A percentile compares a stretch with the other conserved stretches of the same genome.
Conservation (phyloP, 805 yeast species). For the Teunomyces funiuensis region DNA sequence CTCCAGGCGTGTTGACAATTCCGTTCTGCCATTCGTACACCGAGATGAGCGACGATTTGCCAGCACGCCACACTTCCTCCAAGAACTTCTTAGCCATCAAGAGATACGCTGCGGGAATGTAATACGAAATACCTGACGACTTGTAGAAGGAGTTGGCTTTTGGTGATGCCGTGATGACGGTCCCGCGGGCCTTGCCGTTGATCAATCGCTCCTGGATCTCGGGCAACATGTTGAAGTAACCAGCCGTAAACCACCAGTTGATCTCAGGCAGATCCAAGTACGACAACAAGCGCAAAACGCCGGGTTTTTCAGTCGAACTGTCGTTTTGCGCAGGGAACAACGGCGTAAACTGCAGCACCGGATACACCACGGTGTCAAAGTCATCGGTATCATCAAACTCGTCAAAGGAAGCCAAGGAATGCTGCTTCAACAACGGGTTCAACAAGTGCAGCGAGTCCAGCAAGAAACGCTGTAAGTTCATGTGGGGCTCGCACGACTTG, state of each 20-base stretch:
- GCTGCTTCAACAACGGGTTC: constrained; percentile 57
- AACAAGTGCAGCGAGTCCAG: constrained; percentile 56
- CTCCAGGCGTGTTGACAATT: constrained; percentile 71
- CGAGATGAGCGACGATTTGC: constrained; percentile 46
- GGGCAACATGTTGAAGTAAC: constrained; percentile 90
- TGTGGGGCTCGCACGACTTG: constrained; percentile 64
- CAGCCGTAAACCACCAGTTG: constrained; percentile 90
- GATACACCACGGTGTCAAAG: constrained; percentile 71
- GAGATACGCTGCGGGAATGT: constrained; percentile 84
- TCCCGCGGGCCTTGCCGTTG: constrained; percentile 57
- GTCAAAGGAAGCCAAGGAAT: constrained; percentile 29
- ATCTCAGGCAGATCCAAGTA: constrained; percentile 53
- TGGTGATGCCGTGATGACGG: constrained; percentile 88
- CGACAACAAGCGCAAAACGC: constrained; percentile 61
- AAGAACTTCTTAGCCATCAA: constrained; percentile 71
- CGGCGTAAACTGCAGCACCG: constrained; percentile 90
- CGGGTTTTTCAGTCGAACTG: constrained; percentile 77
- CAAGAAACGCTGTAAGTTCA: constrained; percentile 51
- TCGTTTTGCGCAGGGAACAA: constrained; percentile 57
- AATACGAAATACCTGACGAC: constrained; percentile 77
- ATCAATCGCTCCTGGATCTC: constrained; percentile 61
- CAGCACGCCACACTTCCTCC: constrained; percentile 43
- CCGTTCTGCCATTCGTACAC: constrained; percentile 89
- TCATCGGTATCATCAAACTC: constrained; percentile 34
- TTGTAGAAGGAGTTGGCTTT: constrained; percentile 91